A percentile compares a stretch with the other conserved stretches of the same genome.
Evolutionary conservation across 371 early-diverging fungal genomes (phyloP).

Genomic region (Mucor piriformis): DNA sequence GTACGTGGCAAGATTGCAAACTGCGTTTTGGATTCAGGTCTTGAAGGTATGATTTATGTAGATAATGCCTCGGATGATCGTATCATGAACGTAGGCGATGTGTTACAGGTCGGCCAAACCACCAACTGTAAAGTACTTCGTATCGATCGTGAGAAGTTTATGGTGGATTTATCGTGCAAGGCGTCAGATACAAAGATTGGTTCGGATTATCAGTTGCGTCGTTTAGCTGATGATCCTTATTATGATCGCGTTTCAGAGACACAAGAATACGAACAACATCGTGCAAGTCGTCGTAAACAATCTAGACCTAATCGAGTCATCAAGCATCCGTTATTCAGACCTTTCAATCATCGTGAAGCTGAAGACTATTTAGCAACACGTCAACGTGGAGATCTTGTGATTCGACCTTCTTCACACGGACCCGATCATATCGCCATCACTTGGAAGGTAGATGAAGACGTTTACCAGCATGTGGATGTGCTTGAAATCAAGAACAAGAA

Average conservation of each 20-base stretch:
- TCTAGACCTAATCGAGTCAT: conserved; percentile 60
- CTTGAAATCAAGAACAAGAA: conserved; percentile 74
- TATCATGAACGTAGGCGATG: conserved; percentile 61
- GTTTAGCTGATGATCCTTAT: conserved; percentile 61
- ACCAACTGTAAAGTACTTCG: conserved; percentile 76
- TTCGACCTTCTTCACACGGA: conserved; percentile 92
- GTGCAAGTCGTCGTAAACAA: conserved; percentile 47
- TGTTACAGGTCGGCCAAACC: conserved; percentile 66
- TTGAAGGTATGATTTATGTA: conserved; percentile 82
- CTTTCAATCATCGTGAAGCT: conserved; percentile 73
- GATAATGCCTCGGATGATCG: conserved; percentile 68
- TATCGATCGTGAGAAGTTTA: conserved; percentile 78
- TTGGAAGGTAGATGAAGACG: conserved; percentile 86
- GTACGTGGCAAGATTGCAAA: conserved; percentile 77
- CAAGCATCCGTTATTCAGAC: conserved; percentile 87
- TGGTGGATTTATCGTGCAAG: conserved; percentile 73
- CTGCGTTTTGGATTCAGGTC: conserved; percentile 76
- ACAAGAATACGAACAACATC: conserved; percentile 57
- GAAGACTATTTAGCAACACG: conserved; percentile 69
- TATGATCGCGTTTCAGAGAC: conserved; percentile 71
- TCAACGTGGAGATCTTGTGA: conserved; percentile 82
- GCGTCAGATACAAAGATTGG: conserved; percentile 55
- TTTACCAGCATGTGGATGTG: conserved; percentile 93
- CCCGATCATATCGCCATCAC: conserved; percentile 87
- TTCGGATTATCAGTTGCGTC: conserved; percentile 52